These are phyloP conservation scores for Juncus inflexus DNA, from an alignment of 176 grass and related monocot genomes.

Conservation along the genomic window DNA sequence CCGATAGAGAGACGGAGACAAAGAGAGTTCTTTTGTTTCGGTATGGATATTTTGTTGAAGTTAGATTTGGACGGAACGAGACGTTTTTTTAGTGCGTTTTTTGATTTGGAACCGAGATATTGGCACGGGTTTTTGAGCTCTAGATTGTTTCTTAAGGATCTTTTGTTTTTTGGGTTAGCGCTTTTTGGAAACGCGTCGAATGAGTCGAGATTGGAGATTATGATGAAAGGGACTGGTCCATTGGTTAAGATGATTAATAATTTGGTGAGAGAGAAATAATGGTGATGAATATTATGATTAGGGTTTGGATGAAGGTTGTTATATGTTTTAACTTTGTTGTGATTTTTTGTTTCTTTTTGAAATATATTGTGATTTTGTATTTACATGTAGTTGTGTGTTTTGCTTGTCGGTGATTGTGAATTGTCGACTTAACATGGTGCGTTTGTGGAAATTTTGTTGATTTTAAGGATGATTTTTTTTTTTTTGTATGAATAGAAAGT, in stretches of 20 bases:
- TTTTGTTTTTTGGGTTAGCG: slow-evolving; percentile 71
- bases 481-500: no score
- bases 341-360: neutral
- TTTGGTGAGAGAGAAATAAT: slow-evolving; percentile 53
- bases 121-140: slow-evolving; percentile 97
- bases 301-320: slow-evolving; percentile 5
- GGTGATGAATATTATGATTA: slow-evolving; percentile 23
- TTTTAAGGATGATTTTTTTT: no score
- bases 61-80: slow-evolving; percentile 78
- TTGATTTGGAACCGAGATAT: slow-evolving; percentile 84
- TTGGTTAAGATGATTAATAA: slow-evolving; percentile 89
- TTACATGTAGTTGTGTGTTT: no score
- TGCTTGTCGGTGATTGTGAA: no score
- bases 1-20: slow-evolving; percentile 60
- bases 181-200: slow-evolving; percentile 79
- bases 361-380: neutral
- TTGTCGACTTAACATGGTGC: no score
- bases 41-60: slow-evolving; percentile 97
- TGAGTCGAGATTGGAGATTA: slow-evolving; percentile 90
- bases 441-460: no score
- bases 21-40: slow-evolving; percentile 98
- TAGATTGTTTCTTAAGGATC: slow-evolving; percentile 80
- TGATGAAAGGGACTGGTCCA: slow-evolving; percentile 87
- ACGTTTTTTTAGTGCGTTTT: slow-evolving; percentile 83
- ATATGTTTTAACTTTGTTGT: slow-evolving; percentile 19